A percentile compares a stretch with the other conserved stretches of the same genome.
phyloP scores from a whole-genome alignment of 306 rosid genomes.

The Lagenaria siceraria region DNA sequence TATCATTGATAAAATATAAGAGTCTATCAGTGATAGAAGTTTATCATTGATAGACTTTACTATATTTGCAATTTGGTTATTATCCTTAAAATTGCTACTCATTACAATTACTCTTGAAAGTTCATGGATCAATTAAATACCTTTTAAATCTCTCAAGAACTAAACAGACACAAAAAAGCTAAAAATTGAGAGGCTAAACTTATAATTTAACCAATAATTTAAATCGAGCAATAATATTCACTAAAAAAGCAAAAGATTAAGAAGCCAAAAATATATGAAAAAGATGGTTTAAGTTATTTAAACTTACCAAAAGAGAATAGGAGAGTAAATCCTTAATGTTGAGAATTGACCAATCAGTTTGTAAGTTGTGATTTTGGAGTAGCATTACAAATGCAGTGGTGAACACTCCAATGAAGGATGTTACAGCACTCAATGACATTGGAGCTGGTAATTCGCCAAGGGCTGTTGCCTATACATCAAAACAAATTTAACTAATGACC shows the following conservation, averaged over 20 bases:
- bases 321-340: slow-evolving; percentile 26
- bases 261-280: neutral
- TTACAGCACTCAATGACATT: slow-evolving; percentile 47
- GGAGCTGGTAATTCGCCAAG: slow-evolving; percentile 78
- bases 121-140: too few species aligned
- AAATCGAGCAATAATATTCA: neutral
- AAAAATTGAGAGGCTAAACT: too few species aligned
- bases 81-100: too few species aligned
- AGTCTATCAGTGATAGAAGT: too few species aligned
- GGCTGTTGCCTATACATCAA: slow-evolving; percentile 34
- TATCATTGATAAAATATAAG: too few species aligned
- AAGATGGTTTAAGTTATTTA: neutral
- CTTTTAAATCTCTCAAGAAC: too few species aligned
- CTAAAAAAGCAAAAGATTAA: neutral
- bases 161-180: too few species aligned
- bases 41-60: too few species aligned
- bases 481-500: too few species aligned
- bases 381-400: slow-evolving; percentile 32
- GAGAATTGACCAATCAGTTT: slow-evolving; percentile 26
- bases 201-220: too few species aligned
- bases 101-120: too few species aligned
- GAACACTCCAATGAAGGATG: slow-evolving; percentile 52
- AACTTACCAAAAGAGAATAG: slow-evolving; percentile 42
- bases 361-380: slow-evolving; percentile 21
- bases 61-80: too few species aligned